Evolutionary conservation across 768 basidiomycete genomes (phyloP).

Genomic region (Pisolithus marmoratus): DNA sequence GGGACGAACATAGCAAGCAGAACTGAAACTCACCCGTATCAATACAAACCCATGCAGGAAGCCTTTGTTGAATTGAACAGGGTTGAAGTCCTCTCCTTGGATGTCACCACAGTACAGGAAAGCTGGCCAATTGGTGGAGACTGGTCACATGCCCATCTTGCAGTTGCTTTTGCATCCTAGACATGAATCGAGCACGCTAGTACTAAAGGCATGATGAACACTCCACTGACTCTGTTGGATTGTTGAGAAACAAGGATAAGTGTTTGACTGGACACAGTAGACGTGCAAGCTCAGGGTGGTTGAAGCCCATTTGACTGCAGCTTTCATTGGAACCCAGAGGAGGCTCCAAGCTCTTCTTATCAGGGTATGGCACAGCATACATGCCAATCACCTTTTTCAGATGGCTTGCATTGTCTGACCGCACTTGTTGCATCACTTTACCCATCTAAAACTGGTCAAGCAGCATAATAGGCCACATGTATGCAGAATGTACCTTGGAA

Average conservation of each 20-base stretch:
- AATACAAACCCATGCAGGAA: neutral
- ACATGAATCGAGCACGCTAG: no score
- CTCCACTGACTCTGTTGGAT: neutral
- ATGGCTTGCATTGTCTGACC: neutral
- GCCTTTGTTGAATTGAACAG: neutral
- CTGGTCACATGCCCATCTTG: neutral
- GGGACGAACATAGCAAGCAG: neutral
- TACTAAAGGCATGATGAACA: neutral
- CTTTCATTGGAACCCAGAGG: neutral
- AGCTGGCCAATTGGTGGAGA: neutral
- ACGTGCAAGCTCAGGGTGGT: neutral
- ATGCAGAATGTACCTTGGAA: neutral
- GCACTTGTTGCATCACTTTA: neutral
- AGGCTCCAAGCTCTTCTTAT: neutral
- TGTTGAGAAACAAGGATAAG: neutral
- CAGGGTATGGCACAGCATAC: neutral
- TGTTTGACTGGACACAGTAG: neutral
- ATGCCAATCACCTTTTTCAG: neutral
- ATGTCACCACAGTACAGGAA: constrained; percentile 1
- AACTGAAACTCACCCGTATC: neutral
- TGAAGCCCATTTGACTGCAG: neutral
- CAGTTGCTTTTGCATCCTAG: no score
- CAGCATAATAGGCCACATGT: neutral
- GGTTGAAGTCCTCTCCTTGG: neutral
- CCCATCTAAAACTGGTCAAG: neutral